Conservation (phyloP, 805 yeast genomes). For the Komagataella phaffii region DNA sequence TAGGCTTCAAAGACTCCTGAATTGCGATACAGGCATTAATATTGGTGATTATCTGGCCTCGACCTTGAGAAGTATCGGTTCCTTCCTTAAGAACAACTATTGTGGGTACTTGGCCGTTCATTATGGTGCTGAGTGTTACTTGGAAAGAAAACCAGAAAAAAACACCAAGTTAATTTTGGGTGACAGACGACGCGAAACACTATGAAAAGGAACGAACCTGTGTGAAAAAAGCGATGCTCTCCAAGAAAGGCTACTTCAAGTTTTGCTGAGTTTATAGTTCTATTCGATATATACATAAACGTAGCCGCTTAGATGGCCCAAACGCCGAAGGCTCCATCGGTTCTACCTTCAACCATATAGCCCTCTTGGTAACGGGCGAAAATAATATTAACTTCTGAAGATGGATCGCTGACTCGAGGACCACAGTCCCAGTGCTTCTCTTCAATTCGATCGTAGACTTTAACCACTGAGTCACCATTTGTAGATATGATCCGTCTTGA, state of each 20-base stretch:
- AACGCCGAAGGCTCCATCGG: slow-evolving; percentile 44
- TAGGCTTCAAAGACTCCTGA: slow-evolving; percentile 89
- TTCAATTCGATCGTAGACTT: slow-evolving; percentile 43
- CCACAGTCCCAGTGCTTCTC: slow-evolving; percentile 43
- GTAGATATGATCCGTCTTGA: slow-evolving; percentile 39
- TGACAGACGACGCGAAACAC: not conserved
- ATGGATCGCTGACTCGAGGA: slow-evolving; percentile 18
- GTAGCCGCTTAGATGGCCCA: slow-evolving; percentile 38
- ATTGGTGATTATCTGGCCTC: slow-evolving; percentile 88
- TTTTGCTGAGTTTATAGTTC: not conserved
- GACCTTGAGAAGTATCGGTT: slow-evolving; percentile 93
- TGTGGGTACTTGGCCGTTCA: slow-evolving; percentile 93
- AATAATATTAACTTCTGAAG: slow-evolving; percentile 16
- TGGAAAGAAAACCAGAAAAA: not conserved
- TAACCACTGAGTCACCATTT: slow-evolving; percentile 32
- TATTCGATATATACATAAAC: slow-evolving; percentile 1
- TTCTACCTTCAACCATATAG: slow-evolving; percentile 52
- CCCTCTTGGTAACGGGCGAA: slow-evolving; percentile 44
- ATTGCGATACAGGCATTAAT: slow-evolving; percentile 96
- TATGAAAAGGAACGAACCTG: not conserved
- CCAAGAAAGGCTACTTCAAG: not conserved
- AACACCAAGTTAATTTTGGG: not conserved
- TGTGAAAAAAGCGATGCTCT: not conserved
- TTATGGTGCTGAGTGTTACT: slow-evolving; percentile 31
- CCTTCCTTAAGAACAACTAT: slow-evolving; percentile 97